These are phyloP conservation scores for Cyclotella choctawhatcheeana DNA, from an alignment of 108 stramenopile genomes.

Conservation along the genomic window DNA sequence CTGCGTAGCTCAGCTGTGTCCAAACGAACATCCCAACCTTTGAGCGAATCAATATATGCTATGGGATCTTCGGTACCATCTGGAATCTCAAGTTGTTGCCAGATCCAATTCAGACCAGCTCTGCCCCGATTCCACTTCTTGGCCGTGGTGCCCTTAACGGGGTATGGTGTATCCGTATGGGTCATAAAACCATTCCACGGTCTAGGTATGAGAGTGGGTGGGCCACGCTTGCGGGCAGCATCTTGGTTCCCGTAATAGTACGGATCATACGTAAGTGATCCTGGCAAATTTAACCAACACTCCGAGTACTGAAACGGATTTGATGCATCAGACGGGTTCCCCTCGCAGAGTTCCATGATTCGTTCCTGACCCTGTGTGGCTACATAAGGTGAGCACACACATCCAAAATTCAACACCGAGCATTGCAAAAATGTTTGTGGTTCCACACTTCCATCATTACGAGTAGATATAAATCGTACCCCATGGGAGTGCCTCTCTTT, in stretches of 20 bases:
- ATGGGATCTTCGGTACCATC: background rate
- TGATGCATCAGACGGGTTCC: background rate
- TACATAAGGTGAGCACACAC: background rate
- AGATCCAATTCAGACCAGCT: background rate
- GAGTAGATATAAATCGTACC: slow-evolving; percentile 1
- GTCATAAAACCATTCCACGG: slow-evolving; percentile 14
- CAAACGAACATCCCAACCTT: background rate
- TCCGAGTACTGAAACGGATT: background rate
- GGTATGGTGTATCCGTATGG: slow-evolving; percentile 1
- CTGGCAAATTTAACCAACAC: background rate
- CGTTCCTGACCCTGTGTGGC: background rate
- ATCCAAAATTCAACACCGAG: background rate
- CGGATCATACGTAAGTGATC: background rate
- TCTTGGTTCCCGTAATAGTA: background rate
- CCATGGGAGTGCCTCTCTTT: slow-evolving; percentile 16
- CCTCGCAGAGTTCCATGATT: slow-evolving; percentile 5
- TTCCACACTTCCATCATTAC: slow-evolving; percentile 3
- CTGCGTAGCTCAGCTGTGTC: slow-evolving; percentile 11
- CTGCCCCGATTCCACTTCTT: slow-evolving; percentile 11
- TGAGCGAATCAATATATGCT: background rate
- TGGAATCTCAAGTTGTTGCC: background rate
- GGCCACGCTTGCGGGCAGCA: slow-evolving; percentile 3
- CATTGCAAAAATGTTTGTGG: background rate
- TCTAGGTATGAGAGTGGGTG: slow-evolving; percentile 7
- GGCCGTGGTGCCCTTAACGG: slow-evolving; percentile 5